phyloP scores from a whole-genome alignment of 257 asterid genomes.

The Verbena officinalis region DNA sequence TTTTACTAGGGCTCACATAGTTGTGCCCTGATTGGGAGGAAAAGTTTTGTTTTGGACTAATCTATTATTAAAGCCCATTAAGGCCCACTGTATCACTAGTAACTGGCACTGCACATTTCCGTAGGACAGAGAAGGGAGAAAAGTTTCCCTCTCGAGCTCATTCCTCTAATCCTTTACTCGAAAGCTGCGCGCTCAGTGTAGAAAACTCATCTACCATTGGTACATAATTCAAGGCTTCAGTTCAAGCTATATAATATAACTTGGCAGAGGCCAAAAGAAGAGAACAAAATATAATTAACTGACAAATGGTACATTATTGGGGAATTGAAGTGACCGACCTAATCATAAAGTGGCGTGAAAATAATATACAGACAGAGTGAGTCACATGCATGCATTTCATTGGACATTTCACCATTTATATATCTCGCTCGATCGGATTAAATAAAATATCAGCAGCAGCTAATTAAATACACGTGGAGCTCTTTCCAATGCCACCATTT shows the following conservation, averaged over 20 bases:
- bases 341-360: constrained; percentile 14
- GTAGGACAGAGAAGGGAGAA: constrained; percentile 14
- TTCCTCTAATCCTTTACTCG: constrained; percentile 27
- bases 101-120: constrained; percentile 19
- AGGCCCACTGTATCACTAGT: too few species aligned
- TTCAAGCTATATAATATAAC: too few species aligned
- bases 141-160: not conserved
- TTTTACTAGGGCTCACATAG: too few species aligned
- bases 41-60: not conserved
- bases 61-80: not conserved
- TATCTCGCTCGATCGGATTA: too few species aligned
- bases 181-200: too few species aligned
- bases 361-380: not conserved
- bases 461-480: constrained; percentile 34
- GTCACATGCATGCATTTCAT: constrained; percentile 12
- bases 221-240: too few species aligned
- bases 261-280: not conserved
- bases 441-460: constrained; percentile 7
- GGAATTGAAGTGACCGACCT: constrained; percentile 33
- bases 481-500: constrained; percentile 21
- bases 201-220: too few species aligned
- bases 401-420: not conserved
- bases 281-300: not conserved
- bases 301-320: not conserved
- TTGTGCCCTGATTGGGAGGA: not conserved